Evolutionary conservation across 2,329 filamentous ascomycete genomes (phyloP), one percentile per base, ranked within the genome.

Genomic region (Aspergillus quadrilineatus): DNA sequence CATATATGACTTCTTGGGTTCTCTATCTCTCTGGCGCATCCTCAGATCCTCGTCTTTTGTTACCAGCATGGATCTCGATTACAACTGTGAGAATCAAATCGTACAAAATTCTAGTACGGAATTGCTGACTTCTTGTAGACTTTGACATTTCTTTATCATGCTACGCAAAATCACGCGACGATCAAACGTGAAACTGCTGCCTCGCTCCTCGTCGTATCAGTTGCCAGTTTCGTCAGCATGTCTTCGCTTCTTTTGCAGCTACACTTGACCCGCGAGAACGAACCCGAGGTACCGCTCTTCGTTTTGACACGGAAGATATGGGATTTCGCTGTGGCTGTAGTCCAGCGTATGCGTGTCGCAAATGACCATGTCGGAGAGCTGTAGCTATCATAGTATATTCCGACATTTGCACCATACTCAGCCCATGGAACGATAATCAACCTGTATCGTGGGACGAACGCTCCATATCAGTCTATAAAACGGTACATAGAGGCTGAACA

Each of bases 181-280:
- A 92, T 92, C 65, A 85, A 87, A 67, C 90, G 89, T 67, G 89
- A 91, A 75, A 92, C 89, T 1, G 85, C 86, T 46, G 88, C 88
- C 8, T 89, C 88, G n/a, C 82, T 92, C 61, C 85, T 86, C 63
- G 86, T 91, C 61, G 89, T 92, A 69, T 90, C 87, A 50, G 84
- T 89, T 60, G 86, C 88, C 37, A 89, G 86, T 74, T 91, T 89
- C 74, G 81, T 90, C 65, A 90, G 84, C 74, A 89, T 92, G 85
- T 82, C 85, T 52, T 82, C 83, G 9, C 74, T 92, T 50, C 78
- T 92, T 17, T 74, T 85, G 8, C 86, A 90, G 68, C 79, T 89
- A 53, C 86, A 91, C 69, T 73, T 82, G 55, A 83, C 82, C 57
- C 80, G 85, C 28, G 77, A 82, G 54, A 82, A 86, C 60, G 85